Percentiles rank a stretch among this genome's conserved stretches.
Conservation (phyloP, 345 rosid genomes). For the Citrus maxima region DNA sequence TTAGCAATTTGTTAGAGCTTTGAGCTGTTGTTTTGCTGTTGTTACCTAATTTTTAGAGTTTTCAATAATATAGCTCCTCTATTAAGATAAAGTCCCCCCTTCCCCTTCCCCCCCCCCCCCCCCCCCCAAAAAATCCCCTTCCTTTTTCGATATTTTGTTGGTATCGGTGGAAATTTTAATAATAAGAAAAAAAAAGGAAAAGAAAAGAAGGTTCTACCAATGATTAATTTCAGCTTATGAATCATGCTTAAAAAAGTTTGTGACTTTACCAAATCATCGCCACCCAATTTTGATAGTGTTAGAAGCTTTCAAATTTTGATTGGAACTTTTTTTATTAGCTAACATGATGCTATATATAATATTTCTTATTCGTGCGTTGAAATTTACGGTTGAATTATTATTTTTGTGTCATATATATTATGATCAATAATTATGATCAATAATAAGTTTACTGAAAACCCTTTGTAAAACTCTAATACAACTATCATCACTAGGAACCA, state of each 20-base stretch:
- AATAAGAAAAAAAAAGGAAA: background rate
- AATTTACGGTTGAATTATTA: background rate
- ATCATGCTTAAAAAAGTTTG: background rate
- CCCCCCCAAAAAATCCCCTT: too few relatives aligned
- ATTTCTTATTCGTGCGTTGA: background rate
- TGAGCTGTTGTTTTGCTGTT: conserved; percentile 10
- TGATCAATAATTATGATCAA: background rate
- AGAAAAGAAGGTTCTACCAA: background rate
- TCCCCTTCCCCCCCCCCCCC: too few relatives aligned
- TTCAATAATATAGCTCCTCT: background rate
- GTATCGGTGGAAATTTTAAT: background rate
- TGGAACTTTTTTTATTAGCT: background rate
- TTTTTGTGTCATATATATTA: background rate
- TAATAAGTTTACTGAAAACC: background rate
- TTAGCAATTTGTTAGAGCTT: background rate
- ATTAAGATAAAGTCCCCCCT: background rate
- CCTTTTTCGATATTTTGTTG: background rate
- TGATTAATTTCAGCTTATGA: background rate
- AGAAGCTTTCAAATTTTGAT: background rate
- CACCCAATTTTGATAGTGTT: background rate
- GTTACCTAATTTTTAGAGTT: background rate
- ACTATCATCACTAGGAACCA: background rate
- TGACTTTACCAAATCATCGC: background rate
- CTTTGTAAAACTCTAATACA: background rate
- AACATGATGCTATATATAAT: background rate